These are phyloP conservation scores for Backusella morwellensis DNA, from an alignment of 192 early-diverging fungal genomes.

Conservation along the genomic window DNA sequence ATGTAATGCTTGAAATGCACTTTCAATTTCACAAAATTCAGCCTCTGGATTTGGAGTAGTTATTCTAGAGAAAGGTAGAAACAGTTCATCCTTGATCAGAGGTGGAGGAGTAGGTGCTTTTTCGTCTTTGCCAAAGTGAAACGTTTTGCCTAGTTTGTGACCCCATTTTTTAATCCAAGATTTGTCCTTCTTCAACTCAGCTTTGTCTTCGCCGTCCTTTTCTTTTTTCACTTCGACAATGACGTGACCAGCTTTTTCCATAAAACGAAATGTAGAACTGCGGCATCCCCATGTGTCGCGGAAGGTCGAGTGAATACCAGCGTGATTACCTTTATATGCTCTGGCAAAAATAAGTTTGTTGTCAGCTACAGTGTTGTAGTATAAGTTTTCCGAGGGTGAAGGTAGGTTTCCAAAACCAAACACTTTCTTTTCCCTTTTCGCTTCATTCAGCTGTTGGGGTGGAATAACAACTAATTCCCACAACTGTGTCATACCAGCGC, in stretches of 20 bases:
- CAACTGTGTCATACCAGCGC: background rate
- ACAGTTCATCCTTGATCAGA: background rate
- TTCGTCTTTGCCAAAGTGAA: background rate
- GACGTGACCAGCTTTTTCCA: background rate
- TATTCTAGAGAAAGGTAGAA: background rate
- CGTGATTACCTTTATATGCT: background rate
- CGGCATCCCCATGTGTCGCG: background rate
- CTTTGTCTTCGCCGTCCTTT: too few relatives aligned
- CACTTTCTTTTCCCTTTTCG: background rate
- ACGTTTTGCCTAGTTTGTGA: background rate
- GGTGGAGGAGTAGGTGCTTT: background rate
- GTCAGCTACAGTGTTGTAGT: background rate
- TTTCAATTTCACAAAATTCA: constrained; percentile 5
- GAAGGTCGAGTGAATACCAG: background rate
- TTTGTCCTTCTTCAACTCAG: background rate
- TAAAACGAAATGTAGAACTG: background rate
- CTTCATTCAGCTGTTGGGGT: background rate
- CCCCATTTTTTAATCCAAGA: background rate
- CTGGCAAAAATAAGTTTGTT: background rate
- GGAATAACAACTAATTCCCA: background rate
- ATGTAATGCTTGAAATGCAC: background rate
- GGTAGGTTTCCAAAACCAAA: background rate
- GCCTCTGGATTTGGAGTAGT: background rate
- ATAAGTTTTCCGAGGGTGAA: background rate
- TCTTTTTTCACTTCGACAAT: background rate